Evolutionary conservation across 495 filamentous ascomycete species (phyloP).

Genomic region (Annulohypoxylon nitens): DNA sequence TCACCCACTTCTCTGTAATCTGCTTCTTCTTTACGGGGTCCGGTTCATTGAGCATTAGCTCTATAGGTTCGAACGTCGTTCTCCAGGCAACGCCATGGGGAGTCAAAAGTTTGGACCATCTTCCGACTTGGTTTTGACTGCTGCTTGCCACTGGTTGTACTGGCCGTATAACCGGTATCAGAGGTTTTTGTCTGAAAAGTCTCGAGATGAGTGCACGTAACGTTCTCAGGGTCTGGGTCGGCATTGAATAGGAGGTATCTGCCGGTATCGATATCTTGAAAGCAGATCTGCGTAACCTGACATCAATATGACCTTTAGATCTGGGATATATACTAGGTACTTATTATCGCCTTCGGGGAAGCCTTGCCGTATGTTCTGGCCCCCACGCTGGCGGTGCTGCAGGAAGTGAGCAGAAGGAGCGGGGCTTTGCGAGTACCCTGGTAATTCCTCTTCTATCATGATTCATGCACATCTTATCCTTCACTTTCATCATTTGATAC

Average conservation of each 20-base stretch:
- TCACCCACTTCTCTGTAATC: background rate
- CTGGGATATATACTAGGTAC: background rate
- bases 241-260: background rate
- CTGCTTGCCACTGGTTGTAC: background rate
- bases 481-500: background rate
- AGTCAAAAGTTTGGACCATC: background rate
- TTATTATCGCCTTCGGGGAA: background rate
- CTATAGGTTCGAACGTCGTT: background rate
- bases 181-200: background rate
- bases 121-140: background rate
- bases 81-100: constrained; percentile 3
- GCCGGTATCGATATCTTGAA: background rate
- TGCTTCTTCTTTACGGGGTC: background rate
- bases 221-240: background rate
- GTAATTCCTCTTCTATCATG: constrained; percentile 1
- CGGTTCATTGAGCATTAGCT: background rate
- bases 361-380: background rate
- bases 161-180: background rate
- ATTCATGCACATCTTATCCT: too few relatives aligned
- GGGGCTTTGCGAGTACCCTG: background rate
- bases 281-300: background rate
- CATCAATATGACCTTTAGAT: background rate
- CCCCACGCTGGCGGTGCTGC: constrained; percentile 2
- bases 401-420: background rate
- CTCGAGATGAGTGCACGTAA: background rate